Conservation (phyloP, 164 flowering plant genomes). For the Sedum album region DNA sequence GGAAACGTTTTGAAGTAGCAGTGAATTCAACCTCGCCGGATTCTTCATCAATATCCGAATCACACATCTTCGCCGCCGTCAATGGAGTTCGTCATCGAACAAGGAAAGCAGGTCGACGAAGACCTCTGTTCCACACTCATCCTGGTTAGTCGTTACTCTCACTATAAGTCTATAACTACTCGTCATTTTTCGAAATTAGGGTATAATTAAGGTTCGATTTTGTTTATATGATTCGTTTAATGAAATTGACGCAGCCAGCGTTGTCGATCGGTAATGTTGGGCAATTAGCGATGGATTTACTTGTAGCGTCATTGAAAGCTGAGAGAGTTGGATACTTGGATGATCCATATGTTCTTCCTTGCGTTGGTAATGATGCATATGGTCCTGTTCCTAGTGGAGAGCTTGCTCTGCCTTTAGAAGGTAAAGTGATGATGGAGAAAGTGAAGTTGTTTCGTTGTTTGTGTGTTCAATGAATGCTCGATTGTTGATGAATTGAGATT, state of each 20-base stretch:
- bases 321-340: constrained; percentile 56
- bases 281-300: constrained; percentile 69
- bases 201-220: too few species aligned
- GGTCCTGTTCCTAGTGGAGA: constrained; percentile 36
- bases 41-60: neutral
- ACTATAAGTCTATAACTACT: neutral
- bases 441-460: neutral
- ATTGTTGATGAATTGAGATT: neutral
- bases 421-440: constrained; percentile 16
- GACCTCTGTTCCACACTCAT: constrained; percentile 47
- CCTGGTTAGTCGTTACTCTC: constrained; percentile 30
- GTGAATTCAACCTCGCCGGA: too few species aligned
- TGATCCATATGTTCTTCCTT: constrained; percentile 66
- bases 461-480: neutral
- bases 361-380: constrained; percentile 85
- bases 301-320: constrained; percentile 52
- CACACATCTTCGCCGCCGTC: neutral
- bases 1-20: too few species aligned
- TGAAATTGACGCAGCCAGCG: constrained; percentile 50
- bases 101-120: constrained; percentile 34
- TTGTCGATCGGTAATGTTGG: constrained; percentile 91
- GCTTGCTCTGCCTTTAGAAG: constrained; percentile 54
- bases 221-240: neutral
- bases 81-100: constrained; percentile 62
- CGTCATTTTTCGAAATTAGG: neutral